Percentiles rank a stretch among this genome's conserved stretches.
Evolutionary conservation across 805 yeast genomes (phyloP).

Genomic region (Suhomyces canberraensis): DNA sequence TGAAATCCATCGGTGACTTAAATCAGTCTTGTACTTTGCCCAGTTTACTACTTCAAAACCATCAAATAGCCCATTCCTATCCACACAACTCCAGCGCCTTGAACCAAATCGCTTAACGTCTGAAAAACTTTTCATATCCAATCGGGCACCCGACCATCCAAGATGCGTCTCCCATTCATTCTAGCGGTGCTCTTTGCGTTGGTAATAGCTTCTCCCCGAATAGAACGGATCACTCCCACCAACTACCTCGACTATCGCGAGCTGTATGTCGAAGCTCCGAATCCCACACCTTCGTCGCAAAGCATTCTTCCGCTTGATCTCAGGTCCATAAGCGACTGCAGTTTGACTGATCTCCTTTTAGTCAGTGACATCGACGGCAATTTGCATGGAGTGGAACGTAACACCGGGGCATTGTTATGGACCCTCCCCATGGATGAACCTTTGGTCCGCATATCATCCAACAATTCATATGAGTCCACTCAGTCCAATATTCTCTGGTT

Average conservation of each 20-base stretch:
- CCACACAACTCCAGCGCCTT: no score
- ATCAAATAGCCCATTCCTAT: no score
- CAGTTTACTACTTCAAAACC: no score
- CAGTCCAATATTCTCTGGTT: constrained; percentile 59
- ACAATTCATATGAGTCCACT: constrained; percentile 15
- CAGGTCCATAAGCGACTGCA: constrained; percentile 45
- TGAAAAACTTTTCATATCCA: no score
- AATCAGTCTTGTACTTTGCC: no score
- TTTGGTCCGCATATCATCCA: constrained; percentile 45
- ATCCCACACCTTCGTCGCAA: constrained; percentile 7
- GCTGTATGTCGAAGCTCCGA: constrained; percentile 2
- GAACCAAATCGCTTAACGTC: no score
- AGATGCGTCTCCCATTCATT: constrained; percentile 2
- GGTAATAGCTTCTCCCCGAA: constrained; percentile 17
- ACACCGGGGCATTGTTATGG: constrained; percentile 77
- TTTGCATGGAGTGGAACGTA: constrained; percentile 73
- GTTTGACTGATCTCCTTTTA: constrained; percentile 55
- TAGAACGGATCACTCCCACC: constrained; percentile 17
- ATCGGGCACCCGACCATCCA: no score
- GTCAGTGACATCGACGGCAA: constrained; percentile 86
- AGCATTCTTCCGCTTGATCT: constrained; percentile 32
- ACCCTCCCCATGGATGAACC: constrained; percentile 64
- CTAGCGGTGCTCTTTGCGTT: constrained; percentile 5
- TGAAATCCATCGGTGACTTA: no score
- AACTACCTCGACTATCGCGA: constrained; percentile 6